These are phyloP conservation scores for Chlamydomonas incerta DNA, from an alignment of 139 green algal species.

Conservation along the genomic window DNA sequence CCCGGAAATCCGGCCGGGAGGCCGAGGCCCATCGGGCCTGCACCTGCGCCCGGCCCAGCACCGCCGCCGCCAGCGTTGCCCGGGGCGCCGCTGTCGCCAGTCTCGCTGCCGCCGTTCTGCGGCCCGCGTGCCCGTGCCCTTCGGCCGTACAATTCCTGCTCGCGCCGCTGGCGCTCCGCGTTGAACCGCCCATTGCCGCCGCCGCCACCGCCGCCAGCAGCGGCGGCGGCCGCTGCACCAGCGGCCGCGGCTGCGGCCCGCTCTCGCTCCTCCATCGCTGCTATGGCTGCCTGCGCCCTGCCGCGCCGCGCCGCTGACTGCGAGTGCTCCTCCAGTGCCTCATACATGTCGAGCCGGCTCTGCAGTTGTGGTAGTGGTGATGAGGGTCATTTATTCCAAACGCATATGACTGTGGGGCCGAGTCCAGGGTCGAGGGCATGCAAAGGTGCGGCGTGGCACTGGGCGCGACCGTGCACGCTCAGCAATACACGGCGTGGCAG, in stretches of 20 bases:
- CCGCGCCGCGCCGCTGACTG: not conserved
- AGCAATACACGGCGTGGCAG: no score
- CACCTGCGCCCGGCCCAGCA: not conserved
- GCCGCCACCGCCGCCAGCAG: not conserved
- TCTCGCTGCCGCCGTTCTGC: no score
- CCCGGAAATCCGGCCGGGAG: no score
- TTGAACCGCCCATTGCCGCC: no score
- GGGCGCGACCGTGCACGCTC: no score
- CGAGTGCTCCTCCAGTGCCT: constrained; percentile 12
- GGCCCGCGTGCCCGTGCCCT: no score
- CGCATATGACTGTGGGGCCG: no score
- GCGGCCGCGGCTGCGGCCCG: not conserved
- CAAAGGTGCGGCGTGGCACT: no score
- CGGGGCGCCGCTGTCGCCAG: not conserved
- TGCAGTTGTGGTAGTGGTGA: not conserved
- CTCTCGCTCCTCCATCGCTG: not conserved
- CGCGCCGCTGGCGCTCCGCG: not conserved
- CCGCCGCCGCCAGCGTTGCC: not conserved
- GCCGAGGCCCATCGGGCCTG: not conserved
- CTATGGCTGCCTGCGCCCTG: not conserved
- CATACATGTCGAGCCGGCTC: constrained; percentile 27
- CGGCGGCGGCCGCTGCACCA: no score
- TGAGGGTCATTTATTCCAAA: no score
- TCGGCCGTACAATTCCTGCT: no score
- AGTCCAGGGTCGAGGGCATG: no score